Evolutionary conservation across 2,329 filamentous ascomycete genomes (phyloP).

Genomic region (Xylariaceae sp.): DNA sequence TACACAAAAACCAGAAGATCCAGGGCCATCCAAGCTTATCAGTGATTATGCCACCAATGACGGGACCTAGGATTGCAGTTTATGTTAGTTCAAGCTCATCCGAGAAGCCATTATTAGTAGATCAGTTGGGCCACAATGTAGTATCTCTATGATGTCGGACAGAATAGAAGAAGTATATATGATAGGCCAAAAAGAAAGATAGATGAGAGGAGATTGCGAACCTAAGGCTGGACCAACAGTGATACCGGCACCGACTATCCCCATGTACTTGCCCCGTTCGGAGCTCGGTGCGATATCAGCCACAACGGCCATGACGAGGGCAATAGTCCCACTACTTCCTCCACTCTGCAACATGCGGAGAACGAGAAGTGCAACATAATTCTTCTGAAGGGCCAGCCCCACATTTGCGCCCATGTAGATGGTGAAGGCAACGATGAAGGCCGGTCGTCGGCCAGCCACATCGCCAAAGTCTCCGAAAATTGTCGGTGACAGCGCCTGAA

Average conservation of each 20-base stretch:
- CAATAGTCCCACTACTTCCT: slow-evolving; percentile 65
- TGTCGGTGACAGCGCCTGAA: slow-evolving; percentile 58
- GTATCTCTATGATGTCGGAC: not conserved
- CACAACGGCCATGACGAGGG: slow-evolving; percentile 66
- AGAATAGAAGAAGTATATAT: not conserved
- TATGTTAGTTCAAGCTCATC: not conserved
- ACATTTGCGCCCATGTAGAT: slow-evolving; percentile 58
- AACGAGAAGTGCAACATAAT: slow-evolving; percentile 54
- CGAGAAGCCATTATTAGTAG: not conserved
- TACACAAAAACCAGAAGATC: slow-evolving; percentile 66
- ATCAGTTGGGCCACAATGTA: no score
- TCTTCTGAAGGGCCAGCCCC: slow-evolving; percentile 53
- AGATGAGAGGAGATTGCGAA: no score
- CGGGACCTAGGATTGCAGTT: no score
- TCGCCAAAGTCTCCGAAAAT: slow-evolving; percentile 61
- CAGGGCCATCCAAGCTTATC: slow-evolving; percentile 63
- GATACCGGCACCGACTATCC: slow-evolving; percentile 55
- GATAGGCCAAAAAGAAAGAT: not conserved
- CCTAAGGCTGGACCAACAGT: slow-evolving; percentile 52
- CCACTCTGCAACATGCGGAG: slow-evolving; percentile 59
- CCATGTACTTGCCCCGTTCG: slow-evolving; percentile 71
- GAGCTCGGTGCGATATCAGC: slow-evolving; percentile 66
- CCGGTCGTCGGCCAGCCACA: slow-evolving; percentile 55
- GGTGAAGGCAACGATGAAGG: slow-evolving; percentile 53
- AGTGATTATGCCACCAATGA: slow-evolving; percentile 60